Base-by-base conservation (phyloP, 2,329 filamentous ascomycete genomes). In the Colletotrichum tropicicola region DNA sequence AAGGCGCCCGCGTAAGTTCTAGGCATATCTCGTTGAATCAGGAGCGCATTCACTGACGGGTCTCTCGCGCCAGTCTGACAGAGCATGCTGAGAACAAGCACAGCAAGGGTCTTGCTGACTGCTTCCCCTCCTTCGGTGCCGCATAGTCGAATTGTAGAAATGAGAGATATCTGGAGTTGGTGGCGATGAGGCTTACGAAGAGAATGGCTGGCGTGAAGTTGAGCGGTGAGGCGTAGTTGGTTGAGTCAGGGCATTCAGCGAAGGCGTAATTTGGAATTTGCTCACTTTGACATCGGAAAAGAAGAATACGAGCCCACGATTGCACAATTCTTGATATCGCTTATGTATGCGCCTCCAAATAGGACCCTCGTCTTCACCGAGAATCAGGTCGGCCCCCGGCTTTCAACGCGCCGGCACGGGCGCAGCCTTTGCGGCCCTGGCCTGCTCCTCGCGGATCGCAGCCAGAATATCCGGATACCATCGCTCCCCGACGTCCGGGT, bases 401-500 rank as follows among this genome's bases (percentile, higher is more conserved):
- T n/a, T 47, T 71, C 68, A 78, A 60, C 76, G 74, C 48, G 75
- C 75, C 67, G 77, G 71, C 44, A 78, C 75, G 2, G 69, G 71
- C 13, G 71, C 67, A 6, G 66, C 66, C 21, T 71, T 37, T 44
- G 67, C 64, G 45, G 68, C 70, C 69, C 68, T 75, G 32, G 80
- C 81, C 78, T 90, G 84, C 75, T 90, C 85, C 70, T 85, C 85
- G 55, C 85, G 83, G 54, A 91, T 87, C 65, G 82, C 81, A 65
- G 77, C 77, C 68, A 89, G 72, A 19, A 89, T 85, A 44, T 91
- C 87, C 3, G 90, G 90, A 73, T 91, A 92, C 88, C 92, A 97
- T 71, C 89, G 83, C 82, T 94, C 91, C 2, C 92, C 92, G 1
- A 97, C 93, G 75, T 97, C 93, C 4, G 91, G 91, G 79, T 97